Conservation (phyloP, 192 early-diverging fungal genomes). For the Coemansia sp. region DNA sequence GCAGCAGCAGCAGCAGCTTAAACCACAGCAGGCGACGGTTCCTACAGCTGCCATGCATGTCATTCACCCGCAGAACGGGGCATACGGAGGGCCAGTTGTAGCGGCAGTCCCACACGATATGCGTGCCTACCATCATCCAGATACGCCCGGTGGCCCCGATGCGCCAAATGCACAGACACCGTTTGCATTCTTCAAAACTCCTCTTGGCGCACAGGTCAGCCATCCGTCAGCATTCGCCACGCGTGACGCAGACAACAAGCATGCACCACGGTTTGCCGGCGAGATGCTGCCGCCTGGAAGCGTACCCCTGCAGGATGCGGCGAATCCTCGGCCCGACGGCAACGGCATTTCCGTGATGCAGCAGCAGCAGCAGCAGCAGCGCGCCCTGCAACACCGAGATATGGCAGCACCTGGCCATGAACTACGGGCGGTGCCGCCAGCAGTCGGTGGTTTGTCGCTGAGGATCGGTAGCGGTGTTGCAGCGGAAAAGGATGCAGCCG, state of each 20-base stretch:
- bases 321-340: not conserved
- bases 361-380: not conserved
- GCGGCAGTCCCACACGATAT: constrained; percentile 14
- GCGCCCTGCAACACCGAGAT: not conserved
- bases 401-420: not conserved
- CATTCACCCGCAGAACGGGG: constrained; percentile 7
- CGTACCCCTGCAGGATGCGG: constrained; percentile 14
- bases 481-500: not conserved
- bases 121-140: constrained; percentile 54
- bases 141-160: constrained; percentile 52
- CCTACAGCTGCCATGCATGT: constrained; percentile 10
- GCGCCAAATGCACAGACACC: constrained; percentile 31
- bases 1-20: constrained; percentile 25
- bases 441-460: constrained; percentile 47
- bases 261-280: not conserved
- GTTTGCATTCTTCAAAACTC: constrained; percentile 56
- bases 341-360: not conserved
- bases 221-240: constrained; percentile 47
- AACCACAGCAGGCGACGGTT: constrained; percentile 12
- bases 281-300: not conserved
- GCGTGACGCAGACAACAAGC: constrained; percentile 13
- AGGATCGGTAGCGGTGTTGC: constrained; percentile 21
- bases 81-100: constrained; percentile 19
- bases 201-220: constrained; percentile 41
- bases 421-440: constrained; percentile 34